Base-by-base conservation (phyloP, 106 monocot species). In the Acanthochlamys bracteata region DNA sequence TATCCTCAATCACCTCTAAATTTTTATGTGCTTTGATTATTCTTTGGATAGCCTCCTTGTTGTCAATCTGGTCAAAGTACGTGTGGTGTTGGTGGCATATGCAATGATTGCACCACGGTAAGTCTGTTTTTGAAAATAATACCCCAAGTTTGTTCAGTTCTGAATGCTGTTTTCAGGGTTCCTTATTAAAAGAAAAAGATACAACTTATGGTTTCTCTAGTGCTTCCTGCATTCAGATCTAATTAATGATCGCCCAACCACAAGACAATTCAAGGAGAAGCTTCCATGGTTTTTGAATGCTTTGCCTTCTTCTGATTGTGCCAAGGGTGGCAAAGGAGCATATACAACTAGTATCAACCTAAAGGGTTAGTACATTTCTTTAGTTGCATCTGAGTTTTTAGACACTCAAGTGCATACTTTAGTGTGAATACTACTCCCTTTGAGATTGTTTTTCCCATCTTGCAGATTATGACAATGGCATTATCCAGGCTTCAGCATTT, bases 211-310 rank as follows among this genome's bases (percentile, higher is more conserved):
- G 16, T 79, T 27, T 7, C 63, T 49, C 42, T 68, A 95, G 94
- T 98, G 96, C 61, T 98, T 98, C 66, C 81, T 21, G 27, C 71
- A 68, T 33, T 83, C 88, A 61, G 96, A 98, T 71, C 71, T 98
- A 73, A 69, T 83, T 69, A 70, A 83, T 53, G 83, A 85, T 0
- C 91, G 96, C 14, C 96, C 96, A 69, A 88, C 91, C 40, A 98
- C 91, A 63, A 4, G 41, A 11, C 96, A 92, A 58, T 98, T 98
- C 52, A 88, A 58, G 75, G 83, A 91, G 68, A 98, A 85, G 58
- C 83, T 98, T 65, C 96, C 96, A 25, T 98, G 96, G 96, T 98
- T 98, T 89, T 88, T 98, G 25, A 74, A 88, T 73, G 87, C 96
- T 62, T 71, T 88, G 42, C 96, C 96, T 39, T 98, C 96, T 57